These are phyloP conservation scores for Aspergillus carbonarius DNA, from an alignment of 2,329 filamentous ascomycete genomes.

Conservation along the genomic window DNA sequence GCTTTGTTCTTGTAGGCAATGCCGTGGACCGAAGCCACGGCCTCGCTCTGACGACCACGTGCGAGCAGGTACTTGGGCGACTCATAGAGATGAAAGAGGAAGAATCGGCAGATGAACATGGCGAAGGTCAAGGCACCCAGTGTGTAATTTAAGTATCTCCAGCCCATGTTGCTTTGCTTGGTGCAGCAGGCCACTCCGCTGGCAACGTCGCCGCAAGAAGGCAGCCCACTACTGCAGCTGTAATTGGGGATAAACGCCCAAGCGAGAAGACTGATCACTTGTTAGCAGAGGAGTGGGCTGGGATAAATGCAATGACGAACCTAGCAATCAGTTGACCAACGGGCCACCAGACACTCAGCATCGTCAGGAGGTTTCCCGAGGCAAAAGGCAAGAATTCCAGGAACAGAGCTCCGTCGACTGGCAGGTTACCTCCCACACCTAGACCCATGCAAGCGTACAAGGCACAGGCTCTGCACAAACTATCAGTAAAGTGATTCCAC, in stretches of 20 bases:
- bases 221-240: constrained; percentile 46
- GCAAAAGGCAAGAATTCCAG: constrained; percentile 78
- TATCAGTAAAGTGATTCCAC: not conserved
- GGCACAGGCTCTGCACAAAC: constrained; percentile 51
- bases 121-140: constrained; percentile 70
- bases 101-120: constrained; percentile 78
- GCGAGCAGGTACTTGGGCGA: constrained; percentile 82
- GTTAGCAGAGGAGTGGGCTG: not conserved
- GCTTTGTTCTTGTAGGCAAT: constrained; percentile 69
- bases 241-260: constrained; percentile 74
- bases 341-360: constrained; percentile 86
- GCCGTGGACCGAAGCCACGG: constrained; percentile 75
- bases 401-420: constrained; percentile 77
- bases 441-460: constrained; percentile 63
- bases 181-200: constrained; percentile 41
- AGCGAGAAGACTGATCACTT: constrained; percentile 50
- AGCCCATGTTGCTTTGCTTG: constrained; percentile 63
- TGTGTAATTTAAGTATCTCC: constrained; percentile 71
- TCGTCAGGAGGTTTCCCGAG: constrained; percentile 70
- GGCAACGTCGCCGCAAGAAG: constrained; percentile 31
- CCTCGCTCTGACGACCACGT: constrained; percentile 72
- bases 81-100: constrained; percentile 78
- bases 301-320: constrained; percentile 18
- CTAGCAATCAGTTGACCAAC: constrained; percentile 71
- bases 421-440: constrained; percentile 73